Conservation (phyloP, 2,329 filamentous ascomycete species). For the Fusarium dlaminii region DNA sequence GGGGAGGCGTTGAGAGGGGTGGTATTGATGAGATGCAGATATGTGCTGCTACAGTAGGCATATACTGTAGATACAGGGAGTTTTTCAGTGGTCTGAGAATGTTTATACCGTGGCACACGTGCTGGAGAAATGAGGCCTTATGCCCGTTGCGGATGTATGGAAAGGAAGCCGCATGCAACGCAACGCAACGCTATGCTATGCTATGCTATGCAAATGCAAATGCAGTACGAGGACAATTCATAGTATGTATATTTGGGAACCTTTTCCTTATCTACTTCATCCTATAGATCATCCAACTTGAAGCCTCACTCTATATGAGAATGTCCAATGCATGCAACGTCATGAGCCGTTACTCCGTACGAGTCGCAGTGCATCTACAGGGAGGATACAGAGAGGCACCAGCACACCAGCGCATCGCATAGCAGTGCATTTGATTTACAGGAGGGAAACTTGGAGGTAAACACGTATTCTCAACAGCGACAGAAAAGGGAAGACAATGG, state of each 20-base stretch:
- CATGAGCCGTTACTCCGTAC: neutral
- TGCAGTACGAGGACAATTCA: conserved; percentile 25
- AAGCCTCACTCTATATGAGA: conserved; percentile 2
- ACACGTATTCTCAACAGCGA: conserved; percentile 30
- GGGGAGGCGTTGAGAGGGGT: conserved; percentile 16
- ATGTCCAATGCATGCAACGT: conserved; percentile 3
- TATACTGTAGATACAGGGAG: neutral
- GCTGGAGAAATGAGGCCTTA: conserved; percentile 20
- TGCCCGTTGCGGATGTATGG: conserved; percentile 12
- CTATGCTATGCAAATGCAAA: too few relatives aligned
- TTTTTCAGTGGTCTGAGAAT: neutral
- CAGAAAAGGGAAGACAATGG: neutral
- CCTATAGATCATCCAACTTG: neutral
- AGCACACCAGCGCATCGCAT: conserved; percentile 18
- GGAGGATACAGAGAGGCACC: conserved; percentile 18
- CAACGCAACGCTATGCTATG: neutral
- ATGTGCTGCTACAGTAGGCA: neutral
- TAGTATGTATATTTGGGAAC: neutral
- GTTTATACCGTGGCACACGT: neutral
- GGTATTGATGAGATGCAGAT: conserved; percentile 18
- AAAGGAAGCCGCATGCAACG: conserved; percentile 9
- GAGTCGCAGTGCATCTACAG: conserved; percentile 26
- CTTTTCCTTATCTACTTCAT: neutral
- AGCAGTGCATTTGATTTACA: neutral
- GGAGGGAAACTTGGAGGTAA: conserved; percentile 2